Base-by-base conservation (phyloP, 768 basidiomycete species). In the Naganishia onofrii region DNA sequence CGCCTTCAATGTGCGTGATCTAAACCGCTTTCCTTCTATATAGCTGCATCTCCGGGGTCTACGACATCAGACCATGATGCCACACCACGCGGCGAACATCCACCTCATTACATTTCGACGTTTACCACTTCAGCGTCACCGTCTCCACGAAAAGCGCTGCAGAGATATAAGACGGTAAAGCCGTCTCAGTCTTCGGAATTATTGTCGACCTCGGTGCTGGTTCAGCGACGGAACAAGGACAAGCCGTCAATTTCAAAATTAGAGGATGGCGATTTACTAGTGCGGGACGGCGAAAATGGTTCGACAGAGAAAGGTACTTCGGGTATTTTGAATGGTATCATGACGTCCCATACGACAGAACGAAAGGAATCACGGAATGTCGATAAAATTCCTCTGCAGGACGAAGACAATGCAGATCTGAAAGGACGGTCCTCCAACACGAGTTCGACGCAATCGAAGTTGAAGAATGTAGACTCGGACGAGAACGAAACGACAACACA, bases 1-100 rank as follows among this genome's bases (percentile, higher is more conserved):
- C 3, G 34, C 57, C 23, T 3, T 38, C 12, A 2, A 32, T 9
- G 36, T n/a, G 3, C 15, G 57, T 58, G 28, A 31, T 17, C 15
- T 31, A 15, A 19, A 55, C 29, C 3, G 8, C 8, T 15, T 58
- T 58, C 34, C 34, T 23, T 1, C 19, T 36, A 3, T 1, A 34
- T 56, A 58, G 57, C 34, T 36, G 12, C 34, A 34, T 58, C 57
- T 17, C 57, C 57, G 23, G 32, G 15, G 7, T 56, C 28, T 12
- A 21, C 29, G 3, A 58, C 57, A 23, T 58, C 57, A 7, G 57
- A 58, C 38, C 34, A 58, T 31, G 57, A 58, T 58, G 57, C 31
- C 5, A 58, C 57, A 19, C 57, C 57, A 23, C 57, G 57, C 21
- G 57, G 57, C 57, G 57, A 58, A 23, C 13, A 34, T 34, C 57